Percentiles rank a stretch among this genome's conserved stretches.
These are phyloP conservation scores for Boletus subparvulus DNA, from an alignment of 768 basidiomycete species.

Conservation along the genomic window DNA sequence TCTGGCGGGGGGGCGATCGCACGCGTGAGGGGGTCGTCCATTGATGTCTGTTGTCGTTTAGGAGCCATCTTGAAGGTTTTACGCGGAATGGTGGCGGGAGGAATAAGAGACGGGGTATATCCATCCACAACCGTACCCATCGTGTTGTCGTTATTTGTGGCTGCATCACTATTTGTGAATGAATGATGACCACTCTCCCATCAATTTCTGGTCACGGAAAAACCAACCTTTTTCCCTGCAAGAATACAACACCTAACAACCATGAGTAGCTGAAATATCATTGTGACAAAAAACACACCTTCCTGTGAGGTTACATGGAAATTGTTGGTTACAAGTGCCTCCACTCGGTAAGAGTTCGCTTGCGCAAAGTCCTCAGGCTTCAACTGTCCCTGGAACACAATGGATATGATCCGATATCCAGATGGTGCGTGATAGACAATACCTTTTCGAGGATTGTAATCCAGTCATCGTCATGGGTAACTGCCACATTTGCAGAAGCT, in stretches of 20 bases:
- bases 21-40: slow-evolving; percentile 51
- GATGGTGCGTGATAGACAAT: too few species aligned
- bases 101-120: not conserved
- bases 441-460: not conserved
- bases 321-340: not conserved
- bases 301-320: not conserved
- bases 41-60: slow-evolving; percentile 19
- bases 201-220: not conserved
- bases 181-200: not conserved
- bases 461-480: slow-evolving; percentile 12
- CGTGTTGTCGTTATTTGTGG: too few species aligned
- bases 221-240: not conserved
- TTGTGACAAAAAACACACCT: not conserved
- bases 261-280: not conserved
- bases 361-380: too few species aligned
- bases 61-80: slow-evolving; percentile 13
- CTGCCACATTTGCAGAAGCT: not conserved
- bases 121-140: too few species aligned
- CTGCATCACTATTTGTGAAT: not conserved
- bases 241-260: slow-evolving; percentile 1
- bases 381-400: too few species aligned
- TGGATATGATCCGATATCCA: too few species aligned
- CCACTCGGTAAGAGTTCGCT: too few species aligned
- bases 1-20: slow-evolving; percentile 52
- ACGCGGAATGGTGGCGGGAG: not conserved